phyloP scores from a whole-genome alignment of 2,329 filamentous ascomycete genomes.

The Clonostachys byssicola region DNA sequence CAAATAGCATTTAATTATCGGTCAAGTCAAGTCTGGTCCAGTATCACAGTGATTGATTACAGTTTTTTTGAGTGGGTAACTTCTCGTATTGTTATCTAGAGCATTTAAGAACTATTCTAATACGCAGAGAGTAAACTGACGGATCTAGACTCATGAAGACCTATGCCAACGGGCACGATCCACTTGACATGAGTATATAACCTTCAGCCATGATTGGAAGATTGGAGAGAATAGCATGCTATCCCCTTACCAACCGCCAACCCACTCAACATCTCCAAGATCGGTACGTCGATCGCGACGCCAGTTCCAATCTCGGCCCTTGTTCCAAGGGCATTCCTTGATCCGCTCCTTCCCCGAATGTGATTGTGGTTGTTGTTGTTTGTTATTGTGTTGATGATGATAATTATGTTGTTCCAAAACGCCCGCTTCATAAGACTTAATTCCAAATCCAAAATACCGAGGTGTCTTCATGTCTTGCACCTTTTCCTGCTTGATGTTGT shows the following conservation, averaged over 20 bases:
- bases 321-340: slow-evolving; percentile 52
- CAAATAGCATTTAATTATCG: too few relatives aligned
- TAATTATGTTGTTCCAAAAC: slow-evolving; percentile 40
- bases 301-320: slow-evolving; percentile 58
- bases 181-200: slow-evolving; percentile 31
- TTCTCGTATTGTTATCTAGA: slow-evolving; percentile 54
- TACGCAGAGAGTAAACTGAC: slow-evolving; percentile 64
- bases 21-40: too few relatives aligned
- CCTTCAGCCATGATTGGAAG: slow-evolving; percentile 52
- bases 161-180: background rate
- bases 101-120: slow-evolving; percentile 40
- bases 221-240: slow-evolving; percentile 24
- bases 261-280: slow-evolving; percentile 85
- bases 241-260: slow-evolving; percentile 79
- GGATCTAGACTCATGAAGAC: slow-evolving; percentile 22
- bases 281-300: slow-evolving; percentile 59
- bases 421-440: slow-evolving; percentile 42
- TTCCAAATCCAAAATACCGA: slow-evolving; percentile 42
- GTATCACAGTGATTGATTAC: too few relatives aligned
- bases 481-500: slow-evolving; percentile 37
- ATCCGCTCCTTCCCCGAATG: slow-evolving; percentile 37
- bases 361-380: slow-evolving; percentile 26
- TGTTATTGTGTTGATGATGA: slow-evolving; percentile 13
- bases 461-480: slow-evolving; percentile 43
- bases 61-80: slow-evolving; percentile 53